A percentile compares a stretch with the other conserved stretches of the same genome.
Evolutionary conservation across 2,329 filamentous ascomycete genomes (phyloP).

Genomic region (Aspergillus sp.): DNA sequence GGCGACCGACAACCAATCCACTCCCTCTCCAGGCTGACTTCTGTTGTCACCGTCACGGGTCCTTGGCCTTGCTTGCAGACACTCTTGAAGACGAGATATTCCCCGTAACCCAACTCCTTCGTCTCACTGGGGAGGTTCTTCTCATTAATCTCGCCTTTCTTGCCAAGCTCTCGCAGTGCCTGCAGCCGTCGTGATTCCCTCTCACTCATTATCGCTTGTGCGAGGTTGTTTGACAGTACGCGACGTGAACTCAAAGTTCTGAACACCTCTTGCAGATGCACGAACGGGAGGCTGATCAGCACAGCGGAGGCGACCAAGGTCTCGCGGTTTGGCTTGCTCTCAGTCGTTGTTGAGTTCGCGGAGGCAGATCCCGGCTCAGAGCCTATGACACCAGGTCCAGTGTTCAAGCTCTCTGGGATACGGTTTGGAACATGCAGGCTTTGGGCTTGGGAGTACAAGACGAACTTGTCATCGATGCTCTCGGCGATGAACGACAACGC

Average conservation of each 20-base stretch:
- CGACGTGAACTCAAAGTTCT: slow-evolving; percentile 19
- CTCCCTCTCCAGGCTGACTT: slow-evolving; percentile 17
- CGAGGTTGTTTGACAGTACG: slow-evolving; percentile 19
- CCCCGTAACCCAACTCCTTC: slow-evolving; percentile 25
- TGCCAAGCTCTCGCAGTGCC: slow-evolving; percentile 20
- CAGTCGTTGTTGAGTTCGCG: slow-evolving; percentile 26
- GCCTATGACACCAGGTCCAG: slow-evolving; percentile 11
- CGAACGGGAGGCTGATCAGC: slow-evolving; percentile 31
- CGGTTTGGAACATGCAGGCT: slow-evolving; percentile 25
- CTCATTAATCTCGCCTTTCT: not conserved
- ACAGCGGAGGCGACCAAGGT: slow-evolving; percentile 27
- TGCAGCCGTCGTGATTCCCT: slow-evolving; percentile 32
- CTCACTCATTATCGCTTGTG: slow-evolving; percentile 26
- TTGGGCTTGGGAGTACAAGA: slow-evolving; percentile 28
- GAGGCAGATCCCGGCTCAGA: slow-evolving; percentile 22
- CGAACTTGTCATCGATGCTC: slow-evolving; percentile 24
- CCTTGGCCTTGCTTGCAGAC: not conserved
- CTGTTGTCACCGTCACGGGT: slow-evolving; percentile 1
- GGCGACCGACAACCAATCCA: slow-evolving; percentile 20
- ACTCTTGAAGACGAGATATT: slow-evolving; percentile 17
- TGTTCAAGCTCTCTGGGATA: slow-evolving; percentile 25
- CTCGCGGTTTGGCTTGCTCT: slow-evolving; percentile 18
- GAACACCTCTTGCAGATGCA: slow-evolving; percentile 24
- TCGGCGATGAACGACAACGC: slow-evolving; percentile 28
- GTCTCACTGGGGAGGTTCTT: slow-evolving; percentile 10